These are phyloP conservation scores for Kickxella alabastrina DNA, from an alignment of 192 early-diverging fungal species.

Conservation along the genomic window DNA sequence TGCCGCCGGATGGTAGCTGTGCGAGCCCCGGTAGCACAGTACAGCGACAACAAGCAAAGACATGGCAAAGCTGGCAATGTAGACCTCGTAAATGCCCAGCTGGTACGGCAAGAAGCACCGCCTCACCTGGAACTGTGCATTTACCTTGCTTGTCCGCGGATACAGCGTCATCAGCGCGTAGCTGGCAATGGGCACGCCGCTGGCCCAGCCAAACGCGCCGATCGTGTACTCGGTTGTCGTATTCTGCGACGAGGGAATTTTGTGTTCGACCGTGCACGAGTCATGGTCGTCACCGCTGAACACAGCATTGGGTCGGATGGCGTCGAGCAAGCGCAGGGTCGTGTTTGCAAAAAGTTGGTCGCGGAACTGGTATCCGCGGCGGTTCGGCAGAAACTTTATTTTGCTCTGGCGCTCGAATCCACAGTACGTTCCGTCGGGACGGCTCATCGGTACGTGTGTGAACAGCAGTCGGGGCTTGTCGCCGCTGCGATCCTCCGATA, in stretches of 20 bases:
- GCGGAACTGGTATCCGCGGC: slow-evolving; percentile 82
- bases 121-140: slow-evolving; percentile 30
- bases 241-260: background rate
- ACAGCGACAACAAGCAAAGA: slow-evolving; percentile 7
- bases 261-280: slow-evolving; percentile 67
- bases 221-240: slow-evolving; percentile 54
- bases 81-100: slow-evolving; percentile 56
- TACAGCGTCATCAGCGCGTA: slow-evolving; percentile 55
- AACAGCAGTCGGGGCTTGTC: slow-evolving; percentile 61
- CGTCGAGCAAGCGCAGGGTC: slow-evolving; percentile 55
- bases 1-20: too few relatives aligned
- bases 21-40: slow-evolving; percentile 5
- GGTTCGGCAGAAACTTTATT: slow-evolving; percentile 50
- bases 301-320: slow-evolving; percentile 61
- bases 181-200: slow-evolving; percentile 56
- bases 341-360: slow-evolving; percentile 67
- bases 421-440: slow-evolving; percentile 63
- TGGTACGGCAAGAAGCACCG: slow-evolving; percentile 69
- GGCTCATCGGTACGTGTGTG: slow-evolving; percentile 82
- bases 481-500: background rate
- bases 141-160: background rate
- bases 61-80: slow-evolving; percentile 8
- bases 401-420: slow-evolving; percentile 60
- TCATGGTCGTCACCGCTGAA: slow-evolving; percentile 96
- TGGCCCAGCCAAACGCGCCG: slow-evolving; percentile 60